These are phyloP conservation scores for Ophiocytium majus DNA, from an alignment of 352 stramenopile species.

Conservation along the genomic window DNA sequence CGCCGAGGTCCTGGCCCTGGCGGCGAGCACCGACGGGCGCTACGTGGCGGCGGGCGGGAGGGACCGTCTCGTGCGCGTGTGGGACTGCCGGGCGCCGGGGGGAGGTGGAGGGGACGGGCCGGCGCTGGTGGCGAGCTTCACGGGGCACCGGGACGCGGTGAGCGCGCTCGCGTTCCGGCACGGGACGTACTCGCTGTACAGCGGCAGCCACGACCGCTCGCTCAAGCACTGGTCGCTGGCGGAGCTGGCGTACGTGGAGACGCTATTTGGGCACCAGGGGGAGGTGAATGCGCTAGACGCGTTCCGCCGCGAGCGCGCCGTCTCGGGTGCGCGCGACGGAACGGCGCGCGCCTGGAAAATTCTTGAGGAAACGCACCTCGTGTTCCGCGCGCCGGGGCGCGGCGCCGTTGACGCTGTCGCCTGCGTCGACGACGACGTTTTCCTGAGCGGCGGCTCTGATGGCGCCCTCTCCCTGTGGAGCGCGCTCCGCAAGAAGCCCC, in stretches of 20 bases:
- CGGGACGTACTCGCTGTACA: slow-evolving; percentile 82
- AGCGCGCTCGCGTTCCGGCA: slow-evolving; percentile 77
- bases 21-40: slow-evolving; percentile 81
- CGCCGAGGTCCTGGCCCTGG: slow-evolving; percentile 77
- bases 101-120: too few species aligned
- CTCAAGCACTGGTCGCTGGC: slow-evolving; percentile 86
- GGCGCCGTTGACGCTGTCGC: slow-evolving; percentile 66
- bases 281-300: slow-evolving; percentile 82
- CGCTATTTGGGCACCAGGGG: slow-evolving; percentile 84
- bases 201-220: slow-evolving; percentile 76
- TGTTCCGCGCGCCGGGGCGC: slow-evolving; percentile 72
- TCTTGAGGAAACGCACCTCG: slow-evolving; percentile 85
- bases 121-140: slow-evolving; percentile 78
- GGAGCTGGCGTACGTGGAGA: slow-evolving; percentile 91
- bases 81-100: slow-evolving; percentile 67
- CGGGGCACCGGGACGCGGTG: slow-evolving; percentile 80
- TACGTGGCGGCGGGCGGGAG: slow-evolving; percentile 80
- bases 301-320: slow-evolving; percentile 79
- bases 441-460: slow-evolving; percentile 82
- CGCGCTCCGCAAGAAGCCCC: slow-evolving; percentile 85
- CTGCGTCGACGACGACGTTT: slow-evolving; percentile 78
- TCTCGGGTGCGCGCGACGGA: slow-evolving; percentile 81
- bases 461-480: slow-evolving; percentile 83
- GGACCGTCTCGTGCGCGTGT: slow-evolving; percentile 76
- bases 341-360: slow-evolving; percentile 90